Evolutionary conservation across 2,329 filamentous ascomycete genomes (phyloP).

Genomic region (Epichloe uncinata): DNA sequence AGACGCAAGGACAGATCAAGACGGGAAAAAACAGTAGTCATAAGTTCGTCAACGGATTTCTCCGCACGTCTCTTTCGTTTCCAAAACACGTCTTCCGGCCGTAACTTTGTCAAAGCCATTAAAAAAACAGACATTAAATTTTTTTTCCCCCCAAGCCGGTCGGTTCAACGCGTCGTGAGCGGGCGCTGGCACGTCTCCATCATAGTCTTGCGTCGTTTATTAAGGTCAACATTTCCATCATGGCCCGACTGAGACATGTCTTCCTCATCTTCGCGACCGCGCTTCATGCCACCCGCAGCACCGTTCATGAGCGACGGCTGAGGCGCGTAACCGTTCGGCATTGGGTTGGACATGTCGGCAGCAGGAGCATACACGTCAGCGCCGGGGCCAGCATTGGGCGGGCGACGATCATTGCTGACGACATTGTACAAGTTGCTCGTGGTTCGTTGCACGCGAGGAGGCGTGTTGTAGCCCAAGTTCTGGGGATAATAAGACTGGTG

Average conservation of each 20-base stretch:
- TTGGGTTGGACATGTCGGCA: constrained; percentile 40
- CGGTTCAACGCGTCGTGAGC: constrained; percentile 37
- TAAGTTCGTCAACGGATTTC: constrained; percentile 23
- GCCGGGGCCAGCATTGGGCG: constrained; percentile 42
- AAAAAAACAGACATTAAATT: constrained; percentile 21
- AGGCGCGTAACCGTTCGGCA: constrained; percentile 50
- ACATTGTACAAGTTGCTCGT: constrained; percentile 81
- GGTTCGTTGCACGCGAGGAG: constrained; percentile 55
- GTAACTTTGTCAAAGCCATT: constrained; percentile 8
- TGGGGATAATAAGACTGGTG: constrained; percentile 61
- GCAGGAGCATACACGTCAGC: constrained; percentile 60
- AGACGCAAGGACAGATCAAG: constrained; percentile 4
- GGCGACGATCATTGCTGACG: constrained; percentile 64
- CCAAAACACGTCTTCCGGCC: constrained; percentile 11
- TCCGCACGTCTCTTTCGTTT: constrained; percentile 13
- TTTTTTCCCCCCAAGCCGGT: constrained; percentile 26
- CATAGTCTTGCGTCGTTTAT: constrained; percentile 74
- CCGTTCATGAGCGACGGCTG: constrained; percentile 56
- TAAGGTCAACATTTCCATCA: constrained; percentile 48
- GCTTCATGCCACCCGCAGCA: constrained; percentile 29
- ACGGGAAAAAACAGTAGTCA: constrained; percentile 15
- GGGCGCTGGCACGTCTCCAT: constrained; percentile 43
- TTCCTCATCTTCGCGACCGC: constrained; percentile 46
- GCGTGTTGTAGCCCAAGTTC: constrained; percentile 59
- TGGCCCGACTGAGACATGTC: constrained; percentile 46